Percentiles rank a stretch among this genome's conserved stretches.
These are phyloP conservation scores for Heliamphora pulchella DNA, from an alignment of 179 eudicot species.

Conservation along the genomic window DNA sequence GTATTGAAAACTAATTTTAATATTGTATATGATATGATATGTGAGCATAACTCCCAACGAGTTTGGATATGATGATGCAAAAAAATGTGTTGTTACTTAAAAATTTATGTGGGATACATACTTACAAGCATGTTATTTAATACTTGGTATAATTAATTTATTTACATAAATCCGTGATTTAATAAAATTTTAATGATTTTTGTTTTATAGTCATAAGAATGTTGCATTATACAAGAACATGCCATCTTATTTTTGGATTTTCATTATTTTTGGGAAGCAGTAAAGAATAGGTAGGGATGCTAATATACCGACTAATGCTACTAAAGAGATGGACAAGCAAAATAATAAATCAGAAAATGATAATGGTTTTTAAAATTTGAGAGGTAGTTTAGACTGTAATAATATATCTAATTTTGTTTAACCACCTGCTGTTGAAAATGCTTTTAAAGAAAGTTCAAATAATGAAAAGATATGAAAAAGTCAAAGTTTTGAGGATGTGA, in stretches of 20 bases:
- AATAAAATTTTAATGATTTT: not conserved
- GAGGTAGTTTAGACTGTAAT: no score
- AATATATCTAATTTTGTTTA: no score
- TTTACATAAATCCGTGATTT: not conserved
- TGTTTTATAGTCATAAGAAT: not conserved
- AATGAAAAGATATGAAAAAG: no score
- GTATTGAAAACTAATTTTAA: not conserved
- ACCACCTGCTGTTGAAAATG: no score
- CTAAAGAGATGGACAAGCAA: not conserved
- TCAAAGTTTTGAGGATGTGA: no score
- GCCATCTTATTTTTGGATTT: not conserved
- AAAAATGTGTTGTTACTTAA: not conserved
- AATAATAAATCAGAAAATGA: not conserved
- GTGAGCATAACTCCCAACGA: not conserved
- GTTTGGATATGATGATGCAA: not conserved
- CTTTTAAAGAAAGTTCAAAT: no score
- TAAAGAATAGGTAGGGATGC: not conserved
- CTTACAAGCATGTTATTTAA: not conserved
- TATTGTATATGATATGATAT: not conserved
- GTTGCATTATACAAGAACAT: not conserved
- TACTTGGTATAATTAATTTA: not conserved
- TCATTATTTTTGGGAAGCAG: not conserved
- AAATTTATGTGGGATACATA: not conserved
- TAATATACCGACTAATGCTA: not conserved
- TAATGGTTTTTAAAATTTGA: no score